Base-by-base conservation (phyloP, 805 yeast genomes). In the Osmozyma mogii region DNA sequence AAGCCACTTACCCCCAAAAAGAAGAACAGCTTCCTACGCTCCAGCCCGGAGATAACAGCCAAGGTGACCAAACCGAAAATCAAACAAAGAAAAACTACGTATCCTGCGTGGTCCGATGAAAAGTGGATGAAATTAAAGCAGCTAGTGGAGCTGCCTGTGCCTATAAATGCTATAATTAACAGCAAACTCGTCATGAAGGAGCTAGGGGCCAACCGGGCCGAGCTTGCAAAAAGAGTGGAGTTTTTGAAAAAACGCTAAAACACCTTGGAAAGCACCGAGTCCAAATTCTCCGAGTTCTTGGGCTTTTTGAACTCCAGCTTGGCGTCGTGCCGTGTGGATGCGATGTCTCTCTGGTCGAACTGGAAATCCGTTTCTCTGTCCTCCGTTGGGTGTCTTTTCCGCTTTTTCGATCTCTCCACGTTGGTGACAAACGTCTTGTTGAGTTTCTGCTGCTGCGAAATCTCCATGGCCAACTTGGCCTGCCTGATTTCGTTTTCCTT, bases 401-500 rank as follows among this genome's bases (percentile, higher is more conserved):
- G n/a, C 78, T 79, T 79, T 64, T 84, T 85, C 37, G 92, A 78
- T 41, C 74, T 75, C 50, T 89, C 96, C 25, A 89, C 88, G 48
- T 85, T 87, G 41, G 70, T 71, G 35, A 88, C 72, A 50, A 79
- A 92, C 11, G 79, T 72, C 56, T 85, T 84, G 61, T 88, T 88
- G 53, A 89, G 69, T 44, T 84, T 81, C 32, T 78, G 81, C 23
- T 94, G 95, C 54, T 85, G 95, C 1, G 94, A 72, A 21, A 92
- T 72, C 54, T 92, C 97, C 36, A 94, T 72, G 38, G 87, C 78
- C 48, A 89, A 64, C 58, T 84, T 87, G 30, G 89, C 75, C 47
- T 87, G 94, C 54, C 95, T 77, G 24, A 79, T 69, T 54, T 88
- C 96, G 40, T 81, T 79, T 58, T 92, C 97, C 46, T 74, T 74